Conservation (phyloP, 192 early-diverging fungal genomes). For the Phlyctochytrium planicorne region DNA sequence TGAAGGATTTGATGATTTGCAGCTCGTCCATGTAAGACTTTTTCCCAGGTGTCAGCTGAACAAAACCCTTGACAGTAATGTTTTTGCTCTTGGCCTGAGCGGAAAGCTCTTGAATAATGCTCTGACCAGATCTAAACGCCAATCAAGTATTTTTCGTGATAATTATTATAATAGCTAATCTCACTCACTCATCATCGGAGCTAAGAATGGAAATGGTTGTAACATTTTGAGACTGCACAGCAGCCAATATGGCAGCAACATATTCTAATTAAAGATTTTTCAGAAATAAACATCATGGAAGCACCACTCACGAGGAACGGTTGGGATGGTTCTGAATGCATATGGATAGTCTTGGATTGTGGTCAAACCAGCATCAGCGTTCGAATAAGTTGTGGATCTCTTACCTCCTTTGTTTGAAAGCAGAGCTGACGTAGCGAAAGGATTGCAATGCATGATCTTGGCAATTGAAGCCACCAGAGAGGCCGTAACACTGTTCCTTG, state of each 20-base stretch:
- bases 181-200: background rate
- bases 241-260: background rate
- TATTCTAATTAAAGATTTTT: no score
- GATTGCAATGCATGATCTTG: no score
- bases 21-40: background rate
- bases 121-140: background rate
- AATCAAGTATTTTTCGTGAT: background rate
- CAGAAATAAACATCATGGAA: no score
- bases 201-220: background rate
- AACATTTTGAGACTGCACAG: background rate
- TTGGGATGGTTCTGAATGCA: background rate
- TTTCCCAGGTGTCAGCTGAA: background rate
- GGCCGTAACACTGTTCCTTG: background rate
- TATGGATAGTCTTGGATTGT: background rate
- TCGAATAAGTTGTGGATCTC: background rate
- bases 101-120: background rate
- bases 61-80: background rate
- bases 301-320: background rate
- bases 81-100: background rate
- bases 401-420: no score
- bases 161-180: no score
- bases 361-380: background rate
- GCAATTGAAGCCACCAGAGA: background rate
- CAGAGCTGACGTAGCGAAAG: no score
- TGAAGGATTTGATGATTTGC: background rate